Percentiles rank a stretch among this genome's conserved stretches.
These are phyloP conservation scores for Pestalotiopsis sp. DNA, from an alignment of 2,329 filamentous ascomycete species.

Conservation along the genomic window DNA sequence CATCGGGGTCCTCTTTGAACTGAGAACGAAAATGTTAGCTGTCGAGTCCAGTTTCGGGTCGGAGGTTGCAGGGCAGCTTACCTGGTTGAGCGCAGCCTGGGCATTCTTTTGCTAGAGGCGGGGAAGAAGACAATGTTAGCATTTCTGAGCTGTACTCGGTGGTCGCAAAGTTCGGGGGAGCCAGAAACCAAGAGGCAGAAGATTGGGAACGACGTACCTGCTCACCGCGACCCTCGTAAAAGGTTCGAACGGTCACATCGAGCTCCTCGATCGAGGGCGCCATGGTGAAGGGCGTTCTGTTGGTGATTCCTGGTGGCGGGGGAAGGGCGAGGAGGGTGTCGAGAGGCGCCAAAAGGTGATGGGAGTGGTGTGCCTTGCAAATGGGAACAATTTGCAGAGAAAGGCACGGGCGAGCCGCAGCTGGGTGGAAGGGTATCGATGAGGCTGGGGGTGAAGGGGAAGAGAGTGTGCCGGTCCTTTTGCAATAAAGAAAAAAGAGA, in stretches of 20 bases:
- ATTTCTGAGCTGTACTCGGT: constrained; percentile 20
- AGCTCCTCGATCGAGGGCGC: constrained; percentile 85
- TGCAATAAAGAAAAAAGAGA: constrained; percentile 1
- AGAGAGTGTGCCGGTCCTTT: not conserved
- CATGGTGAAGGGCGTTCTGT: constrained; percentile 48
- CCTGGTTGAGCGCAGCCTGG: constrained; percentile 90
- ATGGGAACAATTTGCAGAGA: not conserved
- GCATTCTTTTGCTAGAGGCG: constrained; percentile 86
- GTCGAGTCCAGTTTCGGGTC: constrained; percentile 91
- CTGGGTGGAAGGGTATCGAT: not conserved
- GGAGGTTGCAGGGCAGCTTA: constrained; percentile 47
- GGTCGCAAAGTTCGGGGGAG: constrained; percentile 13
- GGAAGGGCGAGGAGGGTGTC: constrained; percentile 17
- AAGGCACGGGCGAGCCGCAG: not conserved
- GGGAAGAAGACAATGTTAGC: constrained; percentile 42
- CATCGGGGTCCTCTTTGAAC: constrained; percentile 99
- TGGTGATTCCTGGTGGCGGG: constrained; percentile 13
- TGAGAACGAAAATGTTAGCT: constrained; percentile 55
- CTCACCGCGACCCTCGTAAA: constrained; percentile 96
- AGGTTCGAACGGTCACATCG: constrained; percentile 93
- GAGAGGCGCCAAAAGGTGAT: constrained; percentile 26
- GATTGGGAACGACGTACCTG: constrained; percentile 62
- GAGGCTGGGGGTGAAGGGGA: not conserved
- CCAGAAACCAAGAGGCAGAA: not conserved
- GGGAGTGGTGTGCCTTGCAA: not conserved